phyloP scores from a whole-genome alignment of 495 filamentous ascomycete genomes.

The Neurospora hispaniola region DNA sequence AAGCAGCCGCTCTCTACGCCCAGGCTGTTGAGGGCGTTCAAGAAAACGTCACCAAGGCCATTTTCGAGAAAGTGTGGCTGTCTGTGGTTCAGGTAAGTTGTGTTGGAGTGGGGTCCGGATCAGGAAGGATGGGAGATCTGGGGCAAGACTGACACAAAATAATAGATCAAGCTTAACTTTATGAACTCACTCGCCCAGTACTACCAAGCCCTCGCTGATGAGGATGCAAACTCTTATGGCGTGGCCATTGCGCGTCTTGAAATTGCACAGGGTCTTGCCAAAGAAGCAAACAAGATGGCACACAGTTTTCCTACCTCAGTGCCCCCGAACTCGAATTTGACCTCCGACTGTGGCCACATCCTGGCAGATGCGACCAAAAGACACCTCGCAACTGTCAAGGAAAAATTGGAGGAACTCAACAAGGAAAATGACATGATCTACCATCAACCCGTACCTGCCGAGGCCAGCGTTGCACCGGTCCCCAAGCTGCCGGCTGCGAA shows the following conservation, averaged over 20 bases:
- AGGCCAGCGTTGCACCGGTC: slow-evolving; percentile 67
- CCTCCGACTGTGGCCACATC: slow-evolving; percentile 60
- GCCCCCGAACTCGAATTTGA: slow-evolving; percentile 72
- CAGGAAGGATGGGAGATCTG: neutral
- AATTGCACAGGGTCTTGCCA: slow-evolving; percentile 62
- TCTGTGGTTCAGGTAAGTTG: slow-evolving; percentile 60
- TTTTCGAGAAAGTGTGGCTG: slow-evolving; percentile 96
- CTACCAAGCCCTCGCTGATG: slow-evolving; percentile 85
- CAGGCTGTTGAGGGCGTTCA: slow-evolving; percentile 84
- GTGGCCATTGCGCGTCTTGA: slow-evolving; percentile 76
- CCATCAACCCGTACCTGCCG: slow-evolving; percentile 80
- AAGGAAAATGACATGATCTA: slow-evolving; percentile 99
- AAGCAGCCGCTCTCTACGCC: slow-evolving; percentile 76
- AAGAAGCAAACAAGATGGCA: slow-evolving; percentile 65
- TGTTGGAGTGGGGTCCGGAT: neutral
- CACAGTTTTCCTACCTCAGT: slow-evolving; percentile 72
- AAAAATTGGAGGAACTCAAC: slow-evolving; percentile 58
- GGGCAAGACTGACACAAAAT: slow-evolving; percentile 1
- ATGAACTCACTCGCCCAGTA: slow-evolving; percentile 84
- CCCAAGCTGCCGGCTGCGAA: slow-evolving; percentile 95
- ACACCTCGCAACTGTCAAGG: slow-evolving; percentile 69
- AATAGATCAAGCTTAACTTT: slow-evolving; percentile 68
- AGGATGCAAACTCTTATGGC: slow-evolving; percentile 79
- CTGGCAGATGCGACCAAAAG: slow-evolving; percentile 74
- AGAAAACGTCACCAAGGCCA: slow-evolving; percentile 80